These are phyloP conservation scores for Dothideomycetes sp. DNA, from an alignment of 2,329 filamentous ascomycete species.

Conservation along the genomic window DNA sequence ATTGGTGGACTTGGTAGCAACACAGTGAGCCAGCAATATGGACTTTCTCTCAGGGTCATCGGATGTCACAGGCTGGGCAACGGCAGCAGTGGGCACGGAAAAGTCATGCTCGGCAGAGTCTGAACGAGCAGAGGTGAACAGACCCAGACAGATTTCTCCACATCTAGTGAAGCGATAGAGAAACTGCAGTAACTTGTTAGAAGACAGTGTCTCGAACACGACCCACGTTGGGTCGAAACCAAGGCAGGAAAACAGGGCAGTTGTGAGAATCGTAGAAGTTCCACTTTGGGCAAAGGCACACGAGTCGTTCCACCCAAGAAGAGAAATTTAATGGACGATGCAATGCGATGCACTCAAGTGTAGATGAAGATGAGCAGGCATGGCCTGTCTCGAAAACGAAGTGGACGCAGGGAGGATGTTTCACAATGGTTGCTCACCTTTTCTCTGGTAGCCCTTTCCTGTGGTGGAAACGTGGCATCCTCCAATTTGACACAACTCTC, in stretches of 20 bases:
- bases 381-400: neutral
- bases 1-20: slow-evolving; percentile 60
- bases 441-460: slow-evolving; percentile 46
- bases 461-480: slow-evolving; percentile 45
- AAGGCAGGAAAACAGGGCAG: too few relatives aligned
- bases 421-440: slow-evolving; percentile 40
- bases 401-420: neutral
- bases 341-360: too few relatives aligned
- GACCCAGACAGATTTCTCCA: slow-evolving; percentile 65
- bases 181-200: slow-evolving; percentile 40
- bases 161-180: slow-evolving; percentile 64
- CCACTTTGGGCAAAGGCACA: too few relatives aligned
- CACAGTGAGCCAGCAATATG: slow-evolving; percentile 65
- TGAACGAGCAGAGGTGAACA: slow-evolving; percentile 59
- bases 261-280: too few relatives aligned
- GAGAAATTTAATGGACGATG: too few relatives aligned
- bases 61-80: slow-evolving; percentile 48
- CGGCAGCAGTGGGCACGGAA: slow-evolving; percentile 42
- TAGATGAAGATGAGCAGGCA: neutral
- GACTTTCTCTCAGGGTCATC: slow-evolving; percentile 46
- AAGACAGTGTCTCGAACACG: neutral
- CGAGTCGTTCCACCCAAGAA: too few relatives aligned
- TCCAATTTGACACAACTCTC: slow-evolving; percentile 51
- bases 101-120: slow-evolving; percentile 35
- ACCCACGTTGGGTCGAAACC: too few relatives aligned